Conservation (phyloP, 805 yeast genomes). For the Candida loeiensis region DNA sequence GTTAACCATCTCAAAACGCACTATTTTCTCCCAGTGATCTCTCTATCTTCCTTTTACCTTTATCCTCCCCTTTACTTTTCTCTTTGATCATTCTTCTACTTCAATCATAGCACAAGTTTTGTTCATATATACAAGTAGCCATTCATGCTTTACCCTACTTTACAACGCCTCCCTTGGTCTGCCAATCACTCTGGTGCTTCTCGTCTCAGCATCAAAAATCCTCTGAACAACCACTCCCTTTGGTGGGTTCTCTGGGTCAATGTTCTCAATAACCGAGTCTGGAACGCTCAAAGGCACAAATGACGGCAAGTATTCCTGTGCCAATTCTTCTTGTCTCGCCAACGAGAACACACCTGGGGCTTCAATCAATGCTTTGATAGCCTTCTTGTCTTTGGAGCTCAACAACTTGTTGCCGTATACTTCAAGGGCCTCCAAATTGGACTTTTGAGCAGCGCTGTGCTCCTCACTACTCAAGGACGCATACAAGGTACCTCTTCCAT, state of each 20-base stretch:
- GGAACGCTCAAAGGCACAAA: slow-evolving; percentile 49
- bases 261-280: slow-evolving; percentile 36
- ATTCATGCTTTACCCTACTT: background rate
- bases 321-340: slow-evolving; percentile 37
- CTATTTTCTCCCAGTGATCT: background rate
- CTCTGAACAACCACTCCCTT: slow-evolving; percentile 50
- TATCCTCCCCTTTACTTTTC: background rate
- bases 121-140: background rate
- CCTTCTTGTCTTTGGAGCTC: slow-evolving; percentile 35
- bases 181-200: slow-evolving; percentile 49
- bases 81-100: too few relatives aligned
- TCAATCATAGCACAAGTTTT: too few relatives aligned
- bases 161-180: slow-evolving; percentile 52
- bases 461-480: slow-evolving; percentile 32
- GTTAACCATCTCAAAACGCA: too few relatives aligned
- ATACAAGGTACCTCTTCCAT: slow-evolving; percentile 39
- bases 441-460: slow-evolving; percentile 19
- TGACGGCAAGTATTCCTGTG: slow-evolving; percentile 50
- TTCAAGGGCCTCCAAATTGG: slow-evolving; percentile 20
- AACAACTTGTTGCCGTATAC: slow-evolving; percentile 21
- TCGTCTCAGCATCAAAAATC: slow-evolving; percentile 58
- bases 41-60: background rate
- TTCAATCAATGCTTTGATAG: slow-evolving; percentile 42
- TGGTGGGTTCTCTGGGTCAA: slow-evolving; percentile 39
- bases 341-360: slow-evolving; percentile 39